Evolutionary conservation across 805 yeast genomes (phyloP), one percentile per base, ranked within the genome.

Genomic region (Tanozyma kutaoensis): DNA sequence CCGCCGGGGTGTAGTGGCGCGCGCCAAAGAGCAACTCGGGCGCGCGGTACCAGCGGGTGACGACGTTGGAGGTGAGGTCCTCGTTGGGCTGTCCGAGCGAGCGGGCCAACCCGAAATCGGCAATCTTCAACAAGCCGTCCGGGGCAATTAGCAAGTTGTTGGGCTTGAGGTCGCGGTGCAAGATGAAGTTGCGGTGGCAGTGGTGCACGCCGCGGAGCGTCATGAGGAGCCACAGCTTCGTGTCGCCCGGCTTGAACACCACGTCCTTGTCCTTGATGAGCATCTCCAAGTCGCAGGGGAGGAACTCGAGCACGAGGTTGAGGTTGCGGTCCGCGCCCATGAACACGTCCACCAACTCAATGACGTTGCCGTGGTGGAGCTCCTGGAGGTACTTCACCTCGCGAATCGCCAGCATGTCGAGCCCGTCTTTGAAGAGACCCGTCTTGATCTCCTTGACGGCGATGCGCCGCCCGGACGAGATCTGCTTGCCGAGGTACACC

Each of bases 381-480:
- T 86, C 96, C 43, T 81, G 93, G 13, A 85, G 55, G 42, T 79
- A 84, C 43, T 85, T 86, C 36, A 85, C 84, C 48, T 86, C 96
- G 37, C 96, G 51, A n/a, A 85, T 69, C 21, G 98, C 98, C 15
- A 94, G 79, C 95, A 91, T 88, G 53, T 91, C 98, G 28, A 91
- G 56, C 0, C 99, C 99, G 55, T 91, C 97, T 48, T 85, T 84
- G 58, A 86, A 86, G 33, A 79, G 76, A 2, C 93, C 93, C 0
- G 93, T 78, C 44, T 91, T 91, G 62, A 91, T 91, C 58, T 85
- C 95, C 46, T 91, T 91, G 33, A 93, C 76, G 37, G 99, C 99
- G 19, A 91, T 76, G 27, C 64, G 61, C 28, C 86, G 52, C 5
- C 49, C 54, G 26, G 52, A 50, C 16, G 71, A 65, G 9, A 59